A percentile compares a stretch with the other conserved stretches of the same genome.
phyloP scores from a whole-genome alignment of 495 filamentous ascomycete species.

The Achaetomiella virescens region DNA sequence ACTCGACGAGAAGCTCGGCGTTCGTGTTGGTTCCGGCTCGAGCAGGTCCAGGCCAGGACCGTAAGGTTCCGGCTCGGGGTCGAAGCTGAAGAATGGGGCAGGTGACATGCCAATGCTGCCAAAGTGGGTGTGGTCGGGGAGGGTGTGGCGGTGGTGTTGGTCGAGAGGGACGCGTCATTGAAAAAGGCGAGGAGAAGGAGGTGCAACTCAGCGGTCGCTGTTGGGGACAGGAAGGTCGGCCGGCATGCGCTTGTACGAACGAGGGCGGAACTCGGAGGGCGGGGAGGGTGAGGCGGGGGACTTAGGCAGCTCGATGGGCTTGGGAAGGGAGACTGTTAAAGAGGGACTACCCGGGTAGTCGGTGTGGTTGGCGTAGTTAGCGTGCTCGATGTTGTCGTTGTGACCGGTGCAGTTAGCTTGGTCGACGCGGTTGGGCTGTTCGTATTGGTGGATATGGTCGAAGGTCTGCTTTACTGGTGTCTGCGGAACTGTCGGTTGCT shows the following conservation, averaged over 20 bases:
- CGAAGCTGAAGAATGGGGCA: constrained; percentile 17
- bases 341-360: neutral
- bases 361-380: neutral
- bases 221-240: constrained; percentile 28
- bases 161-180: constrained; percentile 17
- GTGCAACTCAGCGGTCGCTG: constrained; percentile 30
- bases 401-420: too few species aligned
- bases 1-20: constrained; percentile 12
- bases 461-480: neutral
- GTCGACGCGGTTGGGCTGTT: too few species aligned
- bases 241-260: constrained; percentile 34
- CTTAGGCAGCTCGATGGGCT: constrained; percentile 14
- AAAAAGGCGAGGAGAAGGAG: constrained; percentile 29
- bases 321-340: constrained; percentile 14
- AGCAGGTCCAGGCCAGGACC: constrained; percentile 29
- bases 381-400: too few species aligned
- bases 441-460: too few species aligned
- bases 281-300: constrained; percentile 5
- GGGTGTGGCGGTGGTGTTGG: constrained; percentile 21
- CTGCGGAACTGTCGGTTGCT: neutral
- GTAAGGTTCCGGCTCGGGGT: constrained; percentile 16
- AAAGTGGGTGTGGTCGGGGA: constrained; percentile 23
- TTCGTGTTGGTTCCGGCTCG: constrained; percentile 28
- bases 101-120: constrained; percentile 13
- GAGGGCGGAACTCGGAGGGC: constrained; percentile 8